Base-by-base conservation (phyloP, 208 protist genomes). In the Acanthamoeba royreba region DNA sequence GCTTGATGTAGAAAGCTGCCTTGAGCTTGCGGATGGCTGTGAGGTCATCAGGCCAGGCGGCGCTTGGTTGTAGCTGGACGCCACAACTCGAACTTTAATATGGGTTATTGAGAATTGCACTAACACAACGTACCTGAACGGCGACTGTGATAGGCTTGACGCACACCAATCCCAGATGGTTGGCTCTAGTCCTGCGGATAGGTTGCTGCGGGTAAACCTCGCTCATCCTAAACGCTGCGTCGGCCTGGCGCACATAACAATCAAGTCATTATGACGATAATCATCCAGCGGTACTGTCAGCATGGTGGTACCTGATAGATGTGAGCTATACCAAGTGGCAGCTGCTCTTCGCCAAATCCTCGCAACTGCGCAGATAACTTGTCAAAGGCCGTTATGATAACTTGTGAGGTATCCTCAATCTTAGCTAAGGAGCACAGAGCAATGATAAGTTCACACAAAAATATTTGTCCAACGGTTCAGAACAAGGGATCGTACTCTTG, bases 1-100 rank as follows among this genome's bases (percentile, higher is more conserved):
- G 17, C 49, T 90, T 69, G 49, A 90, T 69, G 38, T 90, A 90
- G 38, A 90, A 69, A 4, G 83, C 83, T 25, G 83, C 83, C 53
- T 90, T 90, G 33, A 90, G 83, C 38, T 90, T 40, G 53, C 45
- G 49, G 11, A 90, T 90, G 83, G 83, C 83, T 28, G 31, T 25
- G 31, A 90, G 38, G 28, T 90, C 83, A 43, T 90, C 42, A n/a
- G 83, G 83, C 83, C 83, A 90, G 5, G 45, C 53, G 13, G 49
- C 35, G 52, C 83, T 90, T 13, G 52, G 25, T 40, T 90, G n/a
- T n/a, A n/a, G n/a, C n/a, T n/a, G n/a, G n/a, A n/a, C n/a, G n/a
- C n/a, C n/a, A n/a, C n/a, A n/a, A n/a, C n/a, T n/a, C n/a, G n/a
- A n/a, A n/a, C n/a, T n/a, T n/a, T n/a, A n/a, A n/a, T n/a, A n/a